Base-by-base conservation (phyloP, 805 yeast species). In the Citeromyces nyonsensis region DNA sequence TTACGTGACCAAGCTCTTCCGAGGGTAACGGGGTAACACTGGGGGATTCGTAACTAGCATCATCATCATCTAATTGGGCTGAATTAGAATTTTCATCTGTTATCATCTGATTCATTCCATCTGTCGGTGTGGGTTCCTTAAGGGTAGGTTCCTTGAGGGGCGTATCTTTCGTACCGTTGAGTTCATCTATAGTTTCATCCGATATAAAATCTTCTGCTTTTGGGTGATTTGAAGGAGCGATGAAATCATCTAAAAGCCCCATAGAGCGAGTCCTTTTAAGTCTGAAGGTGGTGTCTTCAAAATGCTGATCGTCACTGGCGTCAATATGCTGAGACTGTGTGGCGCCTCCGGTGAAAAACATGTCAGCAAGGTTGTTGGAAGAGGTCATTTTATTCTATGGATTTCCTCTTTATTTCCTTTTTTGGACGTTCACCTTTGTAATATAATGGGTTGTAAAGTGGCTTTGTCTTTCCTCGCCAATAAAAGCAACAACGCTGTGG, bases 111-210 rank as follows among this genome's bases (percentile, higher is more conserved):
- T 18, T 7, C 22, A 5, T 18, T 5, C 7, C 22, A 18, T 18
- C 22, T 18, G 22, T 18, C 7, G 22, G 22, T 18, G 22, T 18
- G 22, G 22, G 22, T 18, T 18, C 22, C 7, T 18, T 18, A 7
- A 18, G 22, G 22, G 22, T 18, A 7, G 22, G 22, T 18, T 18
- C 22, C 7, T 18, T 18, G 22, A 18, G 22, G 22, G 22, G 5
- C 7, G 5, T 18, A 18, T 18, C 22, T 7, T 18, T 18, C 10
- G 29, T 27, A 5, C 29, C 33, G 24, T 52, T 51, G 29, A 88
- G 82, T 63, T 77, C 78, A 39, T 86, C 81, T 83, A 91, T 77
- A 57, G 91, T 88, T 47, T 82, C 95, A 56, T 86, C 95, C 38
- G 91, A 71, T 36, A 88, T 91, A 42, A 88, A 75, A 25, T 93